Base-by-base conservation (phyloP, 2,329 filamentous ascomycete species). In the Pseudomassariella vexata region DNA sequence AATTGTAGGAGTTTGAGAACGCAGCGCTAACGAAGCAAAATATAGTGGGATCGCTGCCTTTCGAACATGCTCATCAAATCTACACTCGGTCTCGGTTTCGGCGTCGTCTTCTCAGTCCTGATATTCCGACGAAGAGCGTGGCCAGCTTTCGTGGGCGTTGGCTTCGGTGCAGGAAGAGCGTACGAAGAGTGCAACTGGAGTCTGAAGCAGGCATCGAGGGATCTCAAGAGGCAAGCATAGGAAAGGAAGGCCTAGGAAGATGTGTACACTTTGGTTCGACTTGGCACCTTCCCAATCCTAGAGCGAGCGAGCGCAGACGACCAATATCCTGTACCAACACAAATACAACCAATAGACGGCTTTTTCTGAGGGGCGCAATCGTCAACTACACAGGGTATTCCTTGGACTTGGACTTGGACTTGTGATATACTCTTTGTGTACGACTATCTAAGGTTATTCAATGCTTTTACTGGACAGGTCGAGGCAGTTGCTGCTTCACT, bases 31-130 rank as follows among this genome's bases (percentile, higher is more conserved):
- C 36, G 48, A 45, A 40, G 59, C 46, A 42, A 19, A 38, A n/a
- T n/a, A n/a, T 42, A 98, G 92, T 98, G 92, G 92, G 92, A 98
- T 63, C 90, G 85, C 68, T 95, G 92, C 66, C 81, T 98, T 50
- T 96, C 92, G 50, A 95, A 94, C 57, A 79, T 95, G 63, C 79
- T 98, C 59, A 94, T 98, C 73, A 89, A 94, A 65, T 96, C 90
- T 46, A 82, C 85, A 35, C 83, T 98, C 62, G 92, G 92, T 55
- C 84, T 96, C 59, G 87, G 85, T 49, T 98, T 98, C 67, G 92
- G 92, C 59, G 83, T 98, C 61, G 86, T 98, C 66, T 96, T 98
- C 73, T 96, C 92, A 40, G 89, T 98, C 40, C 83, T 98, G 37
- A 68, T 98, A 35, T 98, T 98, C 79, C 95, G 94, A 76, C 84